Base-by-base conservation (phyloP, 1,284 basidiomycete species). In the Fomitiporia mediterranea region DNA sequence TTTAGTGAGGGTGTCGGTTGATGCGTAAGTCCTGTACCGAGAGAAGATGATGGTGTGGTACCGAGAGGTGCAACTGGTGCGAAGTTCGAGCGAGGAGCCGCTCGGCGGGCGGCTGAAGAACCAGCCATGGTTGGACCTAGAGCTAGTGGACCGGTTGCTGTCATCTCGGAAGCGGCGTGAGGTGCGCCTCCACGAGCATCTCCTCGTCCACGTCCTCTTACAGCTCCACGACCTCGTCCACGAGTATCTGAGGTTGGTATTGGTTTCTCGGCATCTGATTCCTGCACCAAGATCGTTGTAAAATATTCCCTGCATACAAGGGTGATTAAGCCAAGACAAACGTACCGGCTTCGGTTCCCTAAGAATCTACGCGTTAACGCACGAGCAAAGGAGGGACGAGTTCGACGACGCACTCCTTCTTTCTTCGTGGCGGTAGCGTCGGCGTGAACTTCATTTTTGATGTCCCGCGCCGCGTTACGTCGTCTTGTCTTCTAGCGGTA, bases 141-240 rank as follows among this genome's bases (percentile, higher is more conserved):
- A 19, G 89, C 86, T 64, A 92, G 92, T 3, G 89, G 89, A 5
- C 89, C 89, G 64, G 85, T 89, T 0, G 90, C 90, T 13, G 81
- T 83, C 89, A 92, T 90, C 68, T 88, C 84, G 5, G 73, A 72
- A 0, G 74, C 67, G 42, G 72, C 69, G 0, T 81, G 74, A 28
- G 77, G 80, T 1, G 72, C 75, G 19, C 72, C 73, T n/a, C 81
- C 76, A 21, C 74, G 69, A 19, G 60, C 68, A 56, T 72, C 70
- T 15, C 73, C 75, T 37, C 74, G 65, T 27, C 79, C 82, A 30
- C 74, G 69, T 38, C 73, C 76, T 19, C 74, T 66, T 23, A 69
- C 69, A 28, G 66, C 58, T 34, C 63, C 61, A 37, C 68, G 67
- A 21, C 70, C 51, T 28, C 72, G 54, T 32, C 75, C 60, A 1